Base-by-base conservation (phyloP, 257 asterid genomes). In the Solanum pimpinellifolium region DNA sequence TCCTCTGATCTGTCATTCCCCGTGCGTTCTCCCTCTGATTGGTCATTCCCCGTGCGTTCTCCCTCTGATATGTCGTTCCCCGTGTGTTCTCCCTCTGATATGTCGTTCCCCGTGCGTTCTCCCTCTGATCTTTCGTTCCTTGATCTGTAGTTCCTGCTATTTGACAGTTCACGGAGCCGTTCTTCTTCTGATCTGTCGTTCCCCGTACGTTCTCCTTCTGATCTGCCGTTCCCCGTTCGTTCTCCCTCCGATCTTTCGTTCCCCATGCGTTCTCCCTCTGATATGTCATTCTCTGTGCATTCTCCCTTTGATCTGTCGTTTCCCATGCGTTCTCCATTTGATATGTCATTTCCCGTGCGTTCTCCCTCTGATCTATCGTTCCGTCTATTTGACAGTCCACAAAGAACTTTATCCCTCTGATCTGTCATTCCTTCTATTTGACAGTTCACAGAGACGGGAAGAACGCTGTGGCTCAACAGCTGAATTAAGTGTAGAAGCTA, bases 391-490 rank as follows among this genome's bases (percentile, higher is more conserved):
- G 13, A 59, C 68, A 60, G 68, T 60, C 68, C 27, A 23, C 14
- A 2, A 6, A 21, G 27, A 21, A 21, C 14, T 3, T 60, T 60
- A 0, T 21, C 27, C 27, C 68, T 21, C 68, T 60, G 27, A 11
- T 66, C 73, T 25, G 35, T 66, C 35, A 2, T 25, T 66, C 35
- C 37, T 25, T 66, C 35, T 27, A 25, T 66, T 66, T 66, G 73
- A 25, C 35, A 66, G 73, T 25, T 13, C 73, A 66, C 2, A 8
- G 35, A 66, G 27, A 72, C 62, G 89, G 83, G 52, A 47, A 85
- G 73, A 86, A 72, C 33, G 87, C 6, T 86, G 92, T 49, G 86
- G 33, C 72, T 59, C 74, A 60, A 75, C 90, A 70, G 83, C 90
- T 83, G 46, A 62, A 87, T 87, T 91, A 60, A 56, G 23, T 70